Percentiles rank a stretch among this genome's conserved stretches.
Conservation (phyloP, 495 filamentous ascomycete genomes). For the Aspergillus asperescens region DNA sequence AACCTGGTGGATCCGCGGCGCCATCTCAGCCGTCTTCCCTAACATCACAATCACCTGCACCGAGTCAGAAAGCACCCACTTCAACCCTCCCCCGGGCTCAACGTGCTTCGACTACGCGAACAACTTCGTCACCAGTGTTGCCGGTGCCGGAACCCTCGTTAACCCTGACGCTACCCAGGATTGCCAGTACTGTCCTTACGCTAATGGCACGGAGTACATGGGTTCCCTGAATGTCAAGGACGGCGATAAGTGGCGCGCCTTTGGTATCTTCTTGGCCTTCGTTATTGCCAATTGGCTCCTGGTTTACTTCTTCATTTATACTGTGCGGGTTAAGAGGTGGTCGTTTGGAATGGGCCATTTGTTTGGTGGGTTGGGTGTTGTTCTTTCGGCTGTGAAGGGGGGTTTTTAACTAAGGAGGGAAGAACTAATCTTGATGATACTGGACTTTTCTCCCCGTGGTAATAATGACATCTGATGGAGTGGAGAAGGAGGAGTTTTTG, state of each 20-base stretch:
- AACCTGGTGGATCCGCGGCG: conserved; percentile 69
- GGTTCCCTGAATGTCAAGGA: conserved; percentile 58
- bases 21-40: conserved; percentile 58
- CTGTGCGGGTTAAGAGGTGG: conserved; percentile 67
- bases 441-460: no score
- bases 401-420: conserved; percentile 30
- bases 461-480: no score
- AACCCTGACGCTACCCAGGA: conserved; percentile 49
- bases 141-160: conserved; percentile 52
- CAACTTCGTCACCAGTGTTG: conserved; percentile 43
- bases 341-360: conserved; percentile 62
- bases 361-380: conserved; percentile 46
- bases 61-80: conserved; percentile 56
- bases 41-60: conserved; percentile 53
- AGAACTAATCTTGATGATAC: no score
- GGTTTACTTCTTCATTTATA: conserved; percentile 84
- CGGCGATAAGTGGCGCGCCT: conserved; percentile 64
- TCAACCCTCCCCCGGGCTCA: conserved; percentile 57
- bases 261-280: conserved; percentile 75
- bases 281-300: conserved; percentile 71
- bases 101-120: conserved; percentile 60
- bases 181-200: conserved; percentile 75
- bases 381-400: conserved; percentile 40
- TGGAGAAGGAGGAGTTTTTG: no score
- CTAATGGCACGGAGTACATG: conserved; percentile 62